Conservation (phyloP, 768 basidiomycete species). For the Cyclocybe aegerita region DNA sequence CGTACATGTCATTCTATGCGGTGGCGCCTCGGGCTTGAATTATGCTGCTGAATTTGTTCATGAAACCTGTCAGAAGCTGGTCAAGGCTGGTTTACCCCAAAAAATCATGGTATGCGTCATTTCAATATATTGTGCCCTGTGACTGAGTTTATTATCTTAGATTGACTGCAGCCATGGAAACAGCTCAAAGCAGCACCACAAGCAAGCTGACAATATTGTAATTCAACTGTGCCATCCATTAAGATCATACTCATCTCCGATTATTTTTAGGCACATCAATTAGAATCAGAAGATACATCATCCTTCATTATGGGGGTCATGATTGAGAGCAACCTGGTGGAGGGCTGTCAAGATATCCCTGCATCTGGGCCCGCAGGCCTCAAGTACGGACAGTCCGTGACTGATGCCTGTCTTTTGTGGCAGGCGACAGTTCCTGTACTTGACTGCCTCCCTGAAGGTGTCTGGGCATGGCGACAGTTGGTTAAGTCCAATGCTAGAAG, state of each 20-base stretch:
- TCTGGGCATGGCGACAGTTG: conserved; percentile 67
- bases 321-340: conserved; percentile 90
- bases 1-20: conserved; percentile 94
- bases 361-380: conserved; percentile 67
- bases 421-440: conserved; percentile 79
- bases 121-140: neutral
- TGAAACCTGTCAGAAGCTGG: conserved; percentile 70
- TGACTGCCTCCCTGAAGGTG: conserved; percentile 85
- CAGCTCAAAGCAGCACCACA: conserved; percentile 86
- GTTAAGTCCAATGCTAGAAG: conserved; percentile 29
- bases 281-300: conserved; percentile 71
- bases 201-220: conserved; percentile 88
- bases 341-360: conserved; percentile 86
- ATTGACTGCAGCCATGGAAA: conserved; percentile 98
- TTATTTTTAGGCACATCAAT: conserved; percentile 60
- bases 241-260: neutral
- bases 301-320: conserved; percentile 87
- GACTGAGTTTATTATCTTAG: conserved; percentile 35
- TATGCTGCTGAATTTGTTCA: conserved; percentile 79
- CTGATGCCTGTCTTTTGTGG: conserved; percentile 91
- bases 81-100: conserved; percentile 73
- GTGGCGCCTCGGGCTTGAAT: conserved; percentile 88
- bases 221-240: conserved; percentile 23
- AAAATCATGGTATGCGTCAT: conserved; percentile 76
- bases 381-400: conserved; percentile 84